Evolutionary conservation across 768 basidiomycete genomes (phyloP).

Genomic region (Suillus brevipes): DNA sequence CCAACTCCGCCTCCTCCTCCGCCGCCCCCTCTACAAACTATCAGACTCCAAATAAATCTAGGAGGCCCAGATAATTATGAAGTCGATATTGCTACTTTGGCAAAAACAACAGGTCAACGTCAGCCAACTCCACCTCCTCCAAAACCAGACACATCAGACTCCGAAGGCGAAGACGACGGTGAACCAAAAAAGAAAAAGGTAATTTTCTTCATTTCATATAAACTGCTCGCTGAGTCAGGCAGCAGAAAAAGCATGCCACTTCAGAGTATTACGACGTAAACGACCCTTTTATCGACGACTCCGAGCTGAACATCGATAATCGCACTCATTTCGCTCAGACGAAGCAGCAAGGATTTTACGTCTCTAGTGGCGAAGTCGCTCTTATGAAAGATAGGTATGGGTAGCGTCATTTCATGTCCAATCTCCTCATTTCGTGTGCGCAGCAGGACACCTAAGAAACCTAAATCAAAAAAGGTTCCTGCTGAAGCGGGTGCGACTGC

Average conservation of each 20-base stretch:
- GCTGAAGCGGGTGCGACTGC: conserved; percentile 17
- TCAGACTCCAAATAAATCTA: conserved; percentile 66
- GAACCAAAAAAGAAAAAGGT: conserved; percentile 42
- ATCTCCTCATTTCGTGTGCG: conserved; percentile 16
- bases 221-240: conserved; percentile 10
- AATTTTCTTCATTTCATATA: neutral
- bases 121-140: conserved; percentile 53
- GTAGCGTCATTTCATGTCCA: conserved; percentile 10
- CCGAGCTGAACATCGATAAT: conserved; percentile 87
- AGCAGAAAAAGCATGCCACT: conserved; percentile 52
- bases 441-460: conserved; percentile 64
- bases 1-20: conserved; percentile 54
- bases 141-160: conserved; percentile 55
- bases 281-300: conserved; percentile 98
- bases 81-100: conserved; percentile 58
- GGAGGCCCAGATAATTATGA: conserved; percentile 78
- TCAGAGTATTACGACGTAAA: conserved; percentile 86
- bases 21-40: conserved; percentile 57
- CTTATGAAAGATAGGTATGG: conserved; percentile 71
- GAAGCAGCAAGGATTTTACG: conserved; percentile 91
- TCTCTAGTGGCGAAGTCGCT: conserved; percentile 85
- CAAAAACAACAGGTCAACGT: conserved; percentile 67
- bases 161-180: conserved; percentile 49
- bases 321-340: conserved; percentile 90
- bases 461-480: conserved; percentile 59